phyloP scores from a whole-genome alignment of 305 asterid species.

The Fraxinus sp. region DNA sequence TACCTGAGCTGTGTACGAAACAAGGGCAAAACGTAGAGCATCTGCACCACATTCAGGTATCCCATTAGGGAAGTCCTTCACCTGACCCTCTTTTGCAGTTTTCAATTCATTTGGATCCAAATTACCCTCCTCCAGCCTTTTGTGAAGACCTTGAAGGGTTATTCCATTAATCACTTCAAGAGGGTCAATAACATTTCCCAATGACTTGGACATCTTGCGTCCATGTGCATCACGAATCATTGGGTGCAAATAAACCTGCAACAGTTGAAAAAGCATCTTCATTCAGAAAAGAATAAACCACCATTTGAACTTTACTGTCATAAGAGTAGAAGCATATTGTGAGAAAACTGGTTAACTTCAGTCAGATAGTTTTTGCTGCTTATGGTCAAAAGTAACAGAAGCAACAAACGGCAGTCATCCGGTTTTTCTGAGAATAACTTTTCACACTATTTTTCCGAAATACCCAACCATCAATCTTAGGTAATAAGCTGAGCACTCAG shows the following conservation, averaged over 20 bases:
- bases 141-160: constrained; percentile 73
- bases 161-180: constrained; percentile 86
- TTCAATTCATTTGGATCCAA: constrained; percentile 75
- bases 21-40: constrained; percentile 95
- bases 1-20: constrained; percentile 94
- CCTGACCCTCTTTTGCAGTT: constrained; percentile 86
- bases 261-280: constrained; percentile 7
- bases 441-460: background rate
- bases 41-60: constrained; percentile 95
- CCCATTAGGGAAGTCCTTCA: constrained; percentile 84
- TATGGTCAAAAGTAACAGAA: background rate
- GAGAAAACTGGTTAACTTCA: background rate
- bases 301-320: background rate
- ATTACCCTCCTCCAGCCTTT: constrained; percentile 86
- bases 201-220: constrained; percentile 94
- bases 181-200: constrained; percentile 93
- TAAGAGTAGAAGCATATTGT: background rate
- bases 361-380: background rate
- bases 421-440: background rate
- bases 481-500: background rate
- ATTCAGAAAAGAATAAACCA: constrained; percentile 4
- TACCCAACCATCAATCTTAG: background rate
- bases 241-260: constrained; percentile 88
- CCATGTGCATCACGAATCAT: constrained; percentile 98
- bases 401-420: background rate